Conservation (phyloP, 306 rosid genomes). For the Prunus kanzakura region DNA sequence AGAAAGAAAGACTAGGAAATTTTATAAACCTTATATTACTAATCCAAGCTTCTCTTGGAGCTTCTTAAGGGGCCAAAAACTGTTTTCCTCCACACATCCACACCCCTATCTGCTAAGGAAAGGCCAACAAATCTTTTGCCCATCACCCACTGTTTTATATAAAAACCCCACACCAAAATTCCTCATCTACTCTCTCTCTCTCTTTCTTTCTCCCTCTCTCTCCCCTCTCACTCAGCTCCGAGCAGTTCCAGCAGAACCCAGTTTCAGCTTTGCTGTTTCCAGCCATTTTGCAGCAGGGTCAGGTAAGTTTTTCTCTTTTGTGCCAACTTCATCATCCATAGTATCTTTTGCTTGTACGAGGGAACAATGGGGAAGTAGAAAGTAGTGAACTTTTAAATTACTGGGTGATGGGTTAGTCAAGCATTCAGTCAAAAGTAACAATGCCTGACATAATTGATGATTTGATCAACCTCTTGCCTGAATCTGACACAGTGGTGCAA, state of each 20-base stretch:
- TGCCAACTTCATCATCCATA: not conserved
- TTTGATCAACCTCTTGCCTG: not conserved
- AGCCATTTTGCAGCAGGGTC: conserved; percentile 32
- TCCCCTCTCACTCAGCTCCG: conserved; percentile 4
- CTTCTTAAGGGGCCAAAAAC: conserved; percentile 46
- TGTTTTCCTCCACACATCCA: conserved; percentile 66
- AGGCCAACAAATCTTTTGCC: conserved; percentile 42
- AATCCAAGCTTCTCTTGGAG: conserved; percentile 38
- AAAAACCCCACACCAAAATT: not conserved
- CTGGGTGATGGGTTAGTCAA: not conserved
- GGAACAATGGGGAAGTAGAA: not conserved
- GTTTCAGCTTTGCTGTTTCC: conserved; percentile 25
- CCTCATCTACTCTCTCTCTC: conserved; percentile 5
- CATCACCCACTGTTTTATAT: conserved; percentile 39
- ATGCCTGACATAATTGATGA: not conserved
- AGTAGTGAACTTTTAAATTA: not conserved
- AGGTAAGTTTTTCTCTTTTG: conserved; percentile 33
- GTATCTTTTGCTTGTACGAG: not conserved
- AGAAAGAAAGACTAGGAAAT: not conserved
- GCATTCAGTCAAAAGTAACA: not conserved
- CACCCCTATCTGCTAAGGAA: conserved; percentile 69
- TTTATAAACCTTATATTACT: conserved; percentile 9
- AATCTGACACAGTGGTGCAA: not conserved
- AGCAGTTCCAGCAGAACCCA: conserved; percentile 20
- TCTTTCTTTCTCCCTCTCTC: not conserved